Conservation (phyloP, 345 rosid species). For the Lepidium didymum region DNA sequence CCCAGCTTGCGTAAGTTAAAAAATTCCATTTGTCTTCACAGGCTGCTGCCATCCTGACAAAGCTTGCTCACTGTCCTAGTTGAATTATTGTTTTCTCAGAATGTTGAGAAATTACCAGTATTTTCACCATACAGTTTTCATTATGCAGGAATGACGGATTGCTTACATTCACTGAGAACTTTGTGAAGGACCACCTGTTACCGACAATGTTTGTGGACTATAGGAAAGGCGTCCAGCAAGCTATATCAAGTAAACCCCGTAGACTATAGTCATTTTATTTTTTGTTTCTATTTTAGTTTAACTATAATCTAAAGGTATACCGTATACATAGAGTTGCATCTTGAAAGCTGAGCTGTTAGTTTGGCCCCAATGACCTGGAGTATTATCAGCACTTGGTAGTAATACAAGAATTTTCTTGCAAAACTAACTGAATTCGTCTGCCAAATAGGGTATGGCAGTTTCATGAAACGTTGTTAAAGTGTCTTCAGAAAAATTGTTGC, state of each 20-base stretch:
- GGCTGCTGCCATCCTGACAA: slow-evolving; percentile 10
- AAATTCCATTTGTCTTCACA: background rate
- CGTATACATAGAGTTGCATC: slow-evolving; percentile 5
- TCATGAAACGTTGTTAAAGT: background rate
- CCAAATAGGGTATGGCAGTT: background rate
- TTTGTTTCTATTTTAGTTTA: slow-evolving; percentile 13
- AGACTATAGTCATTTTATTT: slow-evolving; percentile 14
- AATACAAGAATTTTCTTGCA: slow-evolving; percentile 5
- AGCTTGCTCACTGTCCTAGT: background rate
- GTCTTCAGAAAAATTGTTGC: slow-evolving; percentile 1
- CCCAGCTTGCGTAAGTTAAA: slow-evolving; percentile 78
- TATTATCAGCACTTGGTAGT: background rate
- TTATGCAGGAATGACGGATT: slow-evolving; percentile 87
- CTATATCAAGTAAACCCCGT: slow-evolving; percentile 87
- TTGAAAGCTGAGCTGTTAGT: slow-evolving; percentile 7
- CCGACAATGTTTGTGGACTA: slow-evolving; percentile 98
- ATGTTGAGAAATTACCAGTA: background rate
- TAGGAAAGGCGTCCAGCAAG: slow-evolving; percentile 96
- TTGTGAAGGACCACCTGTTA: slow-evolving; percentile 91
- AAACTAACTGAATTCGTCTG: background rate
- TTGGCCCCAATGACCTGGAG: background rate
- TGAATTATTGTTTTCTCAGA: slow-evolving; percentile 1
- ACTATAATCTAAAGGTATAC: background rate
- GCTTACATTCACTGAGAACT: slow-evolving; percentile 89
- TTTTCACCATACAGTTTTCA: background rate